Evolutionary conservation across 345 rosid species (phyloP), one percentile per base, ranked within the genome.

Genomic region (Dovyalis caffra): DNA sequence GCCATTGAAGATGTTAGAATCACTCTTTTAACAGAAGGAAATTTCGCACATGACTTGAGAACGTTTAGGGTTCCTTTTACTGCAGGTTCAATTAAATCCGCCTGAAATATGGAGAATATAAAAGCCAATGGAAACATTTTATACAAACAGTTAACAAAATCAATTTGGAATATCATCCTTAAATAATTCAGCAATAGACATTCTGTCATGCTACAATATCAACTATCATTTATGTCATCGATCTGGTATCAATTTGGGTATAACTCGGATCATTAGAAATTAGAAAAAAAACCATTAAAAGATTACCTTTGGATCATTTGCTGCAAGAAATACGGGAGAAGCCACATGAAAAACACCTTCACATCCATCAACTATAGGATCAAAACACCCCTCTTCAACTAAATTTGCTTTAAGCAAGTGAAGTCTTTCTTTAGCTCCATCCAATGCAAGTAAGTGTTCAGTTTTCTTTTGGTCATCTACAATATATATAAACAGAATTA

Each of bases 51-150:
- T 23, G 71, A 66, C 49, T 5, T 74, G 58, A 74, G 77, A 37
- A 74, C 77, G 37, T 74, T 74, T 5, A 66, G 45, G 5, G 77
- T 74, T 37, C 77, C 77, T 15, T 66, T 66, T 21, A 74, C 26
- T 11, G 77, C 77, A 66, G 77, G 77, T 16, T 74, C 72, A 1
- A 74, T 53, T 5, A 66, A 5, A 11, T 75, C 35, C 21, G 32
- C 67, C 78, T 75, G 66, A 11, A 47, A 53, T 21, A 64, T 34
- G 16, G 3, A 6, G 3, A 69, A 11, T 26, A 68, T 14, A 18
- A 5, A 33, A 65, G 43, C 15, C 53, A 12, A 5, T 0, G 33
- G 18, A 64, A 64, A 32, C 5, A 64, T 31, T 32, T 11, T 16
- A 31, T 28, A 20, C 9, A 14, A 29, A 29, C 18, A 26, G 0